Conservation (phyloP, 768 basidiomycete genomes). For the Suillus fuscotomentosus region DNA sequence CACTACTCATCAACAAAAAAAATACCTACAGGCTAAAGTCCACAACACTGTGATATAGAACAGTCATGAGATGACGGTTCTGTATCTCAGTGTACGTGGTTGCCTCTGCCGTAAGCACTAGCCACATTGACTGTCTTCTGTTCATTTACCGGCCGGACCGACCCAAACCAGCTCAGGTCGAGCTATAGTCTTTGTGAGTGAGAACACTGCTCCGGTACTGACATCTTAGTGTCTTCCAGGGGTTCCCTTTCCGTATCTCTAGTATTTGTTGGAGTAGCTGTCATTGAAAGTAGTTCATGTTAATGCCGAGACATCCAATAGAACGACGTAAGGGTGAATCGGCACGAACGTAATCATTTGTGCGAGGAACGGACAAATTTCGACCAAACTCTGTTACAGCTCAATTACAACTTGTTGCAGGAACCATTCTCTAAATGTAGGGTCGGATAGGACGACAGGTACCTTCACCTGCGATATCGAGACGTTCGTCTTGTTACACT, state of each 20-base stretch:
- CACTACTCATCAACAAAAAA: neutral
- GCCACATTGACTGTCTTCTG: neutral
- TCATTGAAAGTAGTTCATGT: neutral
- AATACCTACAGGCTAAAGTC: neutral
- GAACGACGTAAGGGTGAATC: neutral
- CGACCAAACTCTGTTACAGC: neutral
- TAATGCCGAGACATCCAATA: neutral
- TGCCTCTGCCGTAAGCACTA: neutral
- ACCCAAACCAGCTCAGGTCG: neutral
- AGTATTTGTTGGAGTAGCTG: neutral
- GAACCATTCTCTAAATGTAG: conserved; percentile 5
- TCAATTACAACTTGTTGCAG: conserved; percentile 3
- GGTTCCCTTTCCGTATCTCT: neutral
- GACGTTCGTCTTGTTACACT: neutral
- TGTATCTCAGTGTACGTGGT: neutral
- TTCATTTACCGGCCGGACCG: neutral
- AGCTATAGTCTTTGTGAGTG: neutral
- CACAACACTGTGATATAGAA: neutral
- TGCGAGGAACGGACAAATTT: neutral
- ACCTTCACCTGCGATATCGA: conserved; percentile 11
- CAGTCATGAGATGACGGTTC: neutral
- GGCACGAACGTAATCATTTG: neutral
- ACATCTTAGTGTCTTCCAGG: neutral
- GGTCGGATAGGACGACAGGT: conserved; percentile 8
- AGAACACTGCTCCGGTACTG: neutral